A percentile compares a stretch with the other conserved stretches of the same genome.
phyloP scores from a whole-genome alignment of 1,284 basidiomycete species.

The Apiotrichum akiyoshidainum region DNA sequence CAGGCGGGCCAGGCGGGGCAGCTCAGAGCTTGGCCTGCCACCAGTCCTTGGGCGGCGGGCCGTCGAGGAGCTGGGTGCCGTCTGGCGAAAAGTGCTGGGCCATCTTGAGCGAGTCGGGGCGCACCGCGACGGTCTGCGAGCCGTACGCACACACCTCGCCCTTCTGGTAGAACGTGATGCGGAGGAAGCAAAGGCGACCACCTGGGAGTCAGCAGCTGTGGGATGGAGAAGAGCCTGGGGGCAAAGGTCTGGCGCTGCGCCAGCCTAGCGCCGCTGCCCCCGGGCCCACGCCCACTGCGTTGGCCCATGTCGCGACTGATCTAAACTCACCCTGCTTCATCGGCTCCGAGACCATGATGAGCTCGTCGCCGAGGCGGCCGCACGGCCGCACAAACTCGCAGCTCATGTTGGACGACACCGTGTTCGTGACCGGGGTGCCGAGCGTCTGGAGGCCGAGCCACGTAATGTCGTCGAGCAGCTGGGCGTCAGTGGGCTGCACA shows the following conservation, averaged over 20 bases:
- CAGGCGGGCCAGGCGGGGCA: too few relatives aligned
- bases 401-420: constrained; percentile 13
- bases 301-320: too few relatives aligned
- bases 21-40: constrained; percentile 9
- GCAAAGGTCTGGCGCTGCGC: too few relatives aligned
- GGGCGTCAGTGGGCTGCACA: background rate
- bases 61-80: constrained; percentile 6
- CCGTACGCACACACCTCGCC: constrained; percentile 12
- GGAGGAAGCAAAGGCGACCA: constrained; percentile 13
- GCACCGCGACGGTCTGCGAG: constrained; percentile 17
- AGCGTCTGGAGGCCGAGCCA: constrained; percentile 15
- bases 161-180: constrained; percentile 13
- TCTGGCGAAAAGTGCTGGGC: constrained; percentile 11
- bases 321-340: constrained; percentile 17
- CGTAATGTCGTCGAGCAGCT: constrained; percentile 18
- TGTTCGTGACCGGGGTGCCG: constrained; percentile 5
- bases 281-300: too few relatives aligned
- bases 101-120: background rate
- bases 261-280: too few relatives aligned
- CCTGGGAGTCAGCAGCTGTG: constrained; percentile 9
- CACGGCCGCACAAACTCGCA: constrained; percentile 16
- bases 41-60: background rate
- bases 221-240: too few relatives aligned
- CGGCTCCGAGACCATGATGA: constrained; percentile 2
- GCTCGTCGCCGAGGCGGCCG: constrained; percentile 11